Evolutionary conservation across 2,329 filamentous ascomycete species (phyloP).

Genomic region (Albophoma yamanashiensis): DNA sequence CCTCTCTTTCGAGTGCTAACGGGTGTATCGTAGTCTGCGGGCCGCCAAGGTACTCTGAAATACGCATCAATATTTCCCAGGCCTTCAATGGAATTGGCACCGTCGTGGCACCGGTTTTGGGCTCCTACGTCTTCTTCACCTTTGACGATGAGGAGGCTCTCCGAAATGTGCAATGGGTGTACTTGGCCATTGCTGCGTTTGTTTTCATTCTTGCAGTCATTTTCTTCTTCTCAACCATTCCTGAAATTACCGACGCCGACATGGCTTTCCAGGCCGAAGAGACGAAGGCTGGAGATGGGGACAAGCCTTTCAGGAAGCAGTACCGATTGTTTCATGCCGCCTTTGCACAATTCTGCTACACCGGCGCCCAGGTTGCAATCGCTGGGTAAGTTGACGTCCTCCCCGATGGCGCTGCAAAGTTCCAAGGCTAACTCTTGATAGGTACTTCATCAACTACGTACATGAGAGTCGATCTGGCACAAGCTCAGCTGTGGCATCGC

Average conservation of each 20-base stretch:
- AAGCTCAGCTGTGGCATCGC: conserved; percentile 41
- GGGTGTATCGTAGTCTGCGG: conserved; percentile 25
- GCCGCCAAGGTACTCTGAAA: conserved; percentile 59
- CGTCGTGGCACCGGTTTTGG: conserved; percentile 61
- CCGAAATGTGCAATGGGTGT: conserved; percentile 65
- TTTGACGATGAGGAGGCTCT: conserved; percentile 46
- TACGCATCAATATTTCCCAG: conserved; percentile 67
- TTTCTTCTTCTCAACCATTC: conserved; percentile 57
- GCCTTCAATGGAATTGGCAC: conserved; percentile 68
- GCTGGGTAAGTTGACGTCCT: conserved; percentile 18
- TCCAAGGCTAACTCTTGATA: conserved; percentile 1
- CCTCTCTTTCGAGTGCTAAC: neutral
- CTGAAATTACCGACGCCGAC: conserved; percentile 59
- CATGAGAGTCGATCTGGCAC: conserved; percentile 46
- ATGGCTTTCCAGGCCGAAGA: conserved; percentile 51
- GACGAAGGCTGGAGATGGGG: conserved; percentile 39
- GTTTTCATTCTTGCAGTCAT: conserved; percentile 54
- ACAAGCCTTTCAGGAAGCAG: conserved; percentile 57
- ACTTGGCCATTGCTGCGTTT: conserved; percentile 61
- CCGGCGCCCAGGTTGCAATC: conserved; percentile 58
- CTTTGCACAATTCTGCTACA: conserved; percentile 70
- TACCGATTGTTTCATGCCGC: conserved; percentile 69
- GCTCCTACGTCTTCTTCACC: conserved; percentile 63
- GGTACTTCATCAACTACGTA: conserved; percentile 65
- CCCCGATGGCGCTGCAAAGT: neutral